phyloP scores from a whole-genome alignment of 768 basidiomycete species.

The Cystofilobasidium bisporidii region DNA sequence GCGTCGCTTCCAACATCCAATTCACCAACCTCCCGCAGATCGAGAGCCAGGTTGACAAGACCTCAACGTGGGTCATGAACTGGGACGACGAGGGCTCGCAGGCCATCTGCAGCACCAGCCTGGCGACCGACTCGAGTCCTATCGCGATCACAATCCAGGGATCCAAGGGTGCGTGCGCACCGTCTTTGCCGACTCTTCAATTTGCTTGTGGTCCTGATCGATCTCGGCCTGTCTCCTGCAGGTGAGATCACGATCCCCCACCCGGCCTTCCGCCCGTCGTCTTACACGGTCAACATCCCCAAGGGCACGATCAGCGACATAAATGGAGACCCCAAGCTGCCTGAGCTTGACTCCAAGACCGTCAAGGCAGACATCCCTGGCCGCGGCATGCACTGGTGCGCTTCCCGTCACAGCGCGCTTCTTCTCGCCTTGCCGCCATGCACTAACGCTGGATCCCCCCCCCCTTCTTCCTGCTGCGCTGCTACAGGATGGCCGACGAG shows the following conservation, averaged over 20 bases:
- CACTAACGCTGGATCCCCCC: neutral
- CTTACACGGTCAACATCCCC: constrained; percentile 22
- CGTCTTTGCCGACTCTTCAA: too few species aligned
- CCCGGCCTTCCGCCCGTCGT: constrained; percentile 19
- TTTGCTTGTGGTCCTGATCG: too few species aligned
- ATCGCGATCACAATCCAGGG: neutral
- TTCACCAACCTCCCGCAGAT: constrained; percentile 24
- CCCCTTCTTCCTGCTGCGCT: too few species aligned
- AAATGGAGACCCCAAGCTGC: neutral
- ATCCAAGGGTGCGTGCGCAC: neutral
- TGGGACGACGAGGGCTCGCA: constrained; percentile 12
- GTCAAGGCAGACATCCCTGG: constrained; percentile 20
- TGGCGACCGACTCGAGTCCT: constrained; percentile 1
- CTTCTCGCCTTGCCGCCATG: too few species aligned
- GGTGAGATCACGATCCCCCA: constrained; percentile 7
- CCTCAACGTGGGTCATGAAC: constrained; percentile 21
- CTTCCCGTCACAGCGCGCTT: too few species aligned
- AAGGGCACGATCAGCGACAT: neutral
- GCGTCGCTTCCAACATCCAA: constrained; percentile 13
- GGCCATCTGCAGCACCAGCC: constrained; percentile 1
- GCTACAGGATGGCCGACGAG: constrained; percentile 29
- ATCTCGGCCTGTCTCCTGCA: neutral
- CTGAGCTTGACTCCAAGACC: neutral
- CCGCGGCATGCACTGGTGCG: constrained; percentile 29
- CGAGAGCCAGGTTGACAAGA: constrained; percentile 28